Percentiles rank a stretch among this genome's conserved stretches.
Conservation (phyloP, 75 land plant species). For the Cupressus sempervirens region DNA sequence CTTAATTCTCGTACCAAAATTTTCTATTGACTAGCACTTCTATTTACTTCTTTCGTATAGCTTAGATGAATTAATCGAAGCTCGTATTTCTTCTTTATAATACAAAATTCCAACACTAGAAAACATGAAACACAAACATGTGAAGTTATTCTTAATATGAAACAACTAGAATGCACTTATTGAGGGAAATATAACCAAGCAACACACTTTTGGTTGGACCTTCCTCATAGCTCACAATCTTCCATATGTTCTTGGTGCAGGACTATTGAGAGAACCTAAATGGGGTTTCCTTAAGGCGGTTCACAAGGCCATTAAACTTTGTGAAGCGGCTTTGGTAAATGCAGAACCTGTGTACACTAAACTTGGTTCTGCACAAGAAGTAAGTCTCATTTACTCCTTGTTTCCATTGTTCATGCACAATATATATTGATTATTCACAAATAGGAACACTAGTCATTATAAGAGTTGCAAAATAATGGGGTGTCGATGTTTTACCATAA, state of each 20-base stretch:
- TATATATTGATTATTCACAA: not conserved
- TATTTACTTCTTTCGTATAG: not conserved
- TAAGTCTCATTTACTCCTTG: not conserved
- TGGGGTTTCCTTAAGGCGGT: constrained; percentile 62
- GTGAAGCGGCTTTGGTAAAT: constrained; percentile 48
- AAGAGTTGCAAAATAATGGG: no score
- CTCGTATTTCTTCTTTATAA: not conserved
- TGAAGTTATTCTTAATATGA: not conserved
- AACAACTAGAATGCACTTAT: not conserved
- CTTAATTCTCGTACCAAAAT: not conserved
- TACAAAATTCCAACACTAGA: not conserved
- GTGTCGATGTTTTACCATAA: not conserved
- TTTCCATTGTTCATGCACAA: not conserved
- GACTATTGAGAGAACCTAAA: constrained; percentile 46
- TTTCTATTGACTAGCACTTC: not conserved
- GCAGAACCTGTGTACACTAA: constrained; percentile 46
- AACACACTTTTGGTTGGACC: not conserved
- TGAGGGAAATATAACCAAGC: not conserved
- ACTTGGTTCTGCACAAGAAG: constrained; percentile 72
- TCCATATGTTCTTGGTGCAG: constrained; percentile 12
- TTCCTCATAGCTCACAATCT: not conserved
- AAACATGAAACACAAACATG: not conserved
- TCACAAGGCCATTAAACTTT: constrained; percentile 57
- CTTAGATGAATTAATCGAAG: not conserved
- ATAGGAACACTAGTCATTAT: not conserved